These are phyloP conservation scores for Parascedosporium putredinis DNA, from an alignment of 2,329 filamentous ascomycete species.

Conservation along the genomic window DNA sequence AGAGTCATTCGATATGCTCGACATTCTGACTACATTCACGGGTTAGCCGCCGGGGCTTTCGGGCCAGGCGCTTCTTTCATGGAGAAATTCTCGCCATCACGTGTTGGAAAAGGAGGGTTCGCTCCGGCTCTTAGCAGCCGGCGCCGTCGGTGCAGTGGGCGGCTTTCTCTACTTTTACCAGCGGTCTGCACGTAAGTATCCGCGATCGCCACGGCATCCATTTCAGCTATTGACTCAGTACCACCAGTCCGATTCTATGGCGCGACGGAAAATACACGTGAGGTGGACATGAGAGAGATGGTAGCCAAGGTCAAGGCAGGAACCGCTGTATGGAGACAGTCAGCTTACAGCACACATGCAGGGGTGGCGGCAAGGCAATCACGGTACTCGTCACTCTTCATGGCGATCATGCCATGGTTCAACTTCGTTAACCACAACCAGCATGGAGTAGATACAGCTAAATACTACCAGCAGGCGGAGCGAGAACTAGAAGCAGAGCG, in stretches of 20 bases:
- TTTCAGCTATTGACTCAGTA: background rate
- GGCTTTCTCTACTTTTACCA: constrained; percentile 82
- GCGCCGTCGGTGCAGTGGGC: constrained; percentile 61
- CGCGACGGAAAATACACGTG: constrained; percentile 81
- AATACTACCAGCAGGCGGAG: constrained; percentile 96
- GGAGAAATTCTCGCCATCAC: constrained; percentile 77
- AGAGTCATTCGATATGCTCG: constrained; percentile 84
- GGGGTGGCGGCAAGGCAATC: constrained; percentile 88
- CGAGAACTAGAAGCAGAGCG: constrained; percentile 76
- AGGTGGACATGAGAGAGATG: constrained; percentile 98
- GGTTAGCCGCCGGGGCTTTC: constrained; percentile 55
- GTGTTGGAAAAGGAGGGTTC: constrained; percentile 74
- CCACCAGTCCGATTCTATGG: constrained; percentile 78
- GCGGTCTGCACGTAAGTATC: constrained; percentile 63
- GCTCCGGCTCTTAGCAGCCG: constrained; percentile 73
- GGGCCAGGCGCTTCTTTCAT: constrained; percentile 63
- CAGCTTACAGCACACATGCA: constrained; percentile 79
- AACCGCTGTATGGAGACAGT: constrained; percentile 79
- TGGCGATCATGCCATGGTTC: constrained; percentile 86
- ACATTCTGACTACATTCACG: constrained; percentile 69
- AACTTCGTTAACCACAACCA: constrained; percentile 96
- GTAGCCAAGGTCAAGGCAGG: constrained; percentile 90
- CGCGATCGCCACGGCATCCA: background rate
- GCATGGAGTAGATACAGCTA: constrained; percentile 95
- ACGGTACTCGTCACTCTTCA: constrained; percentile 75